Evolutionary conservation across 805 yeast species (phyloP).

Genomic region (Candida morakotiae): DNA sequence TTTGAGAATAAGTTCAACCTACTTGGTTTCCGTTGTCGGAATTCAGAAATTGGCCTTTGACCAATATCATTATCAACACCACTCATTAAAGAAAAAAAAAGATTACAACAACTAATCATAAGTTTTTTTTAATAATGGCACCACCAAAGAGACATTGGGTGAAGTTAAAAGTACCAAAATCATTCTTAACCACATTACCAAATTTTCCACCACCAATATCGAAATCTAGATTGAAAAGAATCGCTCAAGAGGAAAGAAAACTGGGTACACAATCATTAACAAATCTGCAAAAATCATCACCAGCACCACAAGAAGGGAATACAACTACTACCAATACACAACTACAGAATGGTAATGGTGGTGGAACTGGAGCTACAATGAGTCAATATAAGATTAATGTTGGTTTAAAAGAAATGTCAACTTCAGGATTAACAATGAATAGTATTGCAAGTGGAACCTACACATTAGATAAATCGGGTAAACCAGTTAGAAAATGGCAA

Average conservation of each 20-base stretch:
- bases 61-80: neutral
- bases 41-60: too few relatives aligned
- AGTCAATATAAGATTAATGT: constrained; percentile 29
- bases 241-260: constrained; percentile 27
- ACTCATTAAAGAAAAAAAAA: neutral
- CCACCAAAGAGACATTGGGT: constrained; percentile 32
- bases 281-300: constrained; percentile 11
- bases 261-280: constrained; percentile 25
- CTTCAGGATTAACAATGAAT: constrained; percentile 38
- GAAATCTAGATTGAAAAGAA: constrained; percentile 28
- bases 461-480: constrained; percentile 33
- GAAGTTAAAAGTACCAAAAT: constrained; percentile 27
- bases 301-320: constrained; percentile 9
- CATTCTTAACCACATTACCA: constrained; percentile 31
- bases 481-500: constrained; percentile 30
- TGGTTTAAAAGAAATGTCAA: constrained; percentile 37
- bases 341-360: neutral
- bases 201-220: constrained; percentile 27
- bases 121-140: too few relatives aligned
- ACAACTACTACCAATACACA: neutral
- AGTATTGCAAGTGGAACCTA: constrained; percentile 22
- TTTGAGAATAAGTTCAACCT: constrained; percentile 35
- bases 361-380: constrained; percentile 6
- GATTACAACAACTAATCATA: neutral
- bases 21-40: constrained; percentile 24